Percentiles rank a stretch among this genome's conserved stretches.
Evolutionary conservation across 257 asterid genomes (phyloP).

Genomic region (Plantago ovata): DNA sequence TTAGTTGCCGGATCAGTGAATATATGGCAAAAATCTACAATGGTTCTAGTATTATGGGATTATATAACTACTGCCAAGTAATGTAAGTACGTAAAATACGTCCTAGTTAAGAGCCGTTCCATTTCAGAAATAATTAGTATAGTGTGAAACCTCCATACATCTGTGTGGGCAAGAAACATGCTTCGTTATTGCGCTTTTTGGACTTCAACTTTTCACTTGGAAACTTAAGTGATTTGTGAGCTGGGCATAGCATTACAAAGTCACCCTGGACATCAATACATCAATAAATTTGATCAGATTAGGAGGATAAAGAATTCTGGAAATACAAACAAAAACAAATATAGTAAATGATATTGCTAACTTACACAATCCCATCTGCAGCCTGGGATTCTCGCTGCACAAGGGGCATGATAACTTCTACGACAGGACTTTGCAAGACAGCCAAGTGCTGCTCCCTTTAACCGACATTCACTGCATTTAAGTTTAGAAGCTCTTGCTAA

Average conservation of each 20-base stretch:
- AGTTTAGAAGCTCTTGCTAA: conserved; percentile 86
- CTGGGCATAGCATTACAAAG: conserved; percentile 77
- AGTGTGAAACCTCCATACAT: conserved; percentile 32
- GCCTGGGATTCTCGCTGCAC: conserved; percentile 58
- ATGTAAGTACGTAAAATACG: no score
- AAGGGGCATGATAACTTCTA: conserved; percentile 82
- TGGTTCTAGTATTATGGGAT: no score
- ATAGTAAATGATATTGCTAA: conserved; percentile 8
- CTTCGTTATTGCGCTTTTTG: conserved; percentile 27
- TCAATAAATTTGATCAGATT: conserved; percentile 9
- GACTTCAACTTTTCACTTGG: conserved; percentile 62
- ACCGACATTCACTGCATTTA: conserved; percentile 82
- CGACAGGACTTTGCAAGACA: conserved; percentile 81
- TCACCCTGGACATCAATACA: conserved; percentile 43
- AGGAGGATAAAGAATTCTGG: background rate
- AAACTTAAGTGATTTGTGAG: conserved; percentile 58
- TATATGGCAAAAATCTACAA: no score
- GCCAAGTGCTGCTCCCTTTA: conserved; percentile 95
- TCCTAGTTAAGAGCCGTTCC: no score
- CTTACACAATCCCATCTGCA: conserved; percentile 94
- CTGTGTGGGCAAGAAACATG: conserved; percentile 26
- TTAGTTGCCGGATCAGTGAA: no score
- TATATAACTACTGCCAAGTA: no score
- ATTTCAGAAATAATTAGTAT: background rate
- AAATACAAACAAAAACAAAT: conserved; percentile 14